Evolutionary conservation across 331 rosid genomes (phyloP), one percentile per base, ranked within the genome.

Genomic region (Saraca asoca): DNA sequence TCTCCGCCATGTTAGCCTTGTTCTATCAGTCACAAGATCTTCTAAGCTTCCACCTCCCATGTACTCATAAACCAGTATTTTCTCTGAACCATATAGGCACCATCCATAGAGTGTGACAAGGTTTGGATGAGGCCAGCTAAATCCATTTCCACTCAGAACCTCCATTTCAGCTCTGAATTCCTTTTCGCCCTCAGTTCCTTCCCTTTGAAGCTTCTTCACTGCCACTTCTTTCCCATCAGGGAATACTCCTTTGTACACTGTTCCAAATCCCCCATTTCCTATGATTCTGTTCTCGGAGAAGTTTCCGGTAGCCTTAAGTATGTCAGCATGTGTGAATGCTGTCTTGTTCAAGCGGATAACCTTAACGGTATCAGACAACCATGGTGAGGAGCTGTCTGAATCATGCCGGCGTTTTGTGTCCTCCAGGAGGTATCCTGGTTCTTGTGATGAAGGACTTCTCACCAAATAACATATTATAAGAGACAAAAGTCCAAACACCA

Each of bases 101-200:
- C 97, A 94, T 0, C 97, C 97, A 5, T 88, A 80, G 68, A 94
- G 93, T 8, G 95, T 86, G 8, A 94, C 99, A 2, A 94, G 90
- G 56, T 94, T 94, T 2, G 95, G 96, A 57, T 94, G 99, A 11
- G 96, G 97, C 97, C 96, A 90, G 15, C 88, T 88, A 60, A 90
- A 81, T 0, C 89, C 87, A 64, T 78, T 83, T 6, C 96, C 95
- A 43, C 88, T 83, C 8, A 94, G 83, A 58, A 90, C 94, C 45
- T 90, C 85, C 99, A 94, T 94, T 74, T 94, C 97, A n/a, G 99
- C 92, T 37, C 79, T 66, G 72, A 94, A 94, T 69, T 86, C 99
- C 64, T 78, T 89, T 60, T 94, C 99, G 2, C 99, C 99, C 24
- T 94, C 97, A 0, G 48, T 52, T 37, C 99, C 99, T 81, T 86